Conservation (phyloP, 192 early-diverging fungal species). For the Gryganskiella cystojenkinii region DNA sequence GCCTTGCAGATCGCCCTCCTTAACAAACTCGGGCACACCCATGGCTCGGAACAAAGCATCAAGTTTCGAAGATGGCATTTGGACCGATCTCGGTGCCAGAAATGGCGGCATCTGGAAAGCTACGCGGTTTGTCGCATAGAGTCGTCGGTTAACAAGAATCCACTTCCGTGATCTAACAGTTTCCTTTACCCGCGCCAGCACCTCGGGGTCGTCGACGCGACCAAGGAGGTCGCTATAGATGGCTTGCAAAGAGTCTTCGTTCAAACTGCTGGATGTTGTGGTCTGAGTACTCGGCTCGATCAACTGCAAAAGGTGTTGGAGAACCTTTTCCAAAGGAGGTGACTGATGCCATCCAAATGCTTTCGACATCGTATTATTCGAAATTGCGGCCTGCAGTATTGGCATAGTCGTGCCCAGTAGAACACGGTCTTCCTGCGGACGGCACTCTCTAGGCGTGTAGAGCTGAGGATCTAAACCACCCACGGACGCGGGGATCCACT, state of each 20-base stretch:
- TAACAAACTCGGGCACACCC: constrained; percentile 14
- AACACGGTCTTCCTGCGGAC: neutral
- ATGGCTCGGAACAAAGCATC: constrained; percentile 13
- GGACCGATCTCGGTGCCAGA: constrained; percentile 17
- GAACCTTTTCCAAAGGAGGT: constrained; percentile 30
- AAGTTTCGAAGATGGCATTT: neutral
- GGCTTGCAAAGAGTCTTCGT: neutral
- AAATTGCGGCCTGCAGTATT: neutral
- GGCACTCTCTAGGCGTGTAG: constrained; percentile 13
- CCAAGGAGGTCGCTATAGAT: constrained; percentile 13
- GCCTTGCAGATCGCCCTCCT: constrained; percentile 1
- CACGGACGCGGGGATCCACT: constrained; percentile 6
- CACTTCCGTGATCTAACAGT: neutral
- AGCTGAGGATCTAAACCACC: neutral
- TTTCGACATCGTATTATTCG: neutral
- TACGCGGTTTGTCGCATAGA: constrained; percentile 9
- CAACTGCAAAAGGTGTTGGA: constrained; percentile 12
- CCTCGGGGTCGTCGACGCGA: neutral
- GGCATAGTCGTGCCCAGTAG: constrained; percentile 26
- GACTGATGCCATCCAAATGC: constrained; percentile 32
- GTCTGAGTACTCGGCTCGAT: neutral
- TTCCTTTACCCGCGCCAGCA: neutral
- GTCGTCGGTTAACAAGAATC: constrained; percentile 10
- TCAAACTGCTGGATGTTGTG: neutral
- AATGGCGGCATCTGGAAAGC: constrained; percentile 6